Base-by-base conservation (phyloP, 805 yeast genomes). In the Starmerella gropengiesseri region DNA sequence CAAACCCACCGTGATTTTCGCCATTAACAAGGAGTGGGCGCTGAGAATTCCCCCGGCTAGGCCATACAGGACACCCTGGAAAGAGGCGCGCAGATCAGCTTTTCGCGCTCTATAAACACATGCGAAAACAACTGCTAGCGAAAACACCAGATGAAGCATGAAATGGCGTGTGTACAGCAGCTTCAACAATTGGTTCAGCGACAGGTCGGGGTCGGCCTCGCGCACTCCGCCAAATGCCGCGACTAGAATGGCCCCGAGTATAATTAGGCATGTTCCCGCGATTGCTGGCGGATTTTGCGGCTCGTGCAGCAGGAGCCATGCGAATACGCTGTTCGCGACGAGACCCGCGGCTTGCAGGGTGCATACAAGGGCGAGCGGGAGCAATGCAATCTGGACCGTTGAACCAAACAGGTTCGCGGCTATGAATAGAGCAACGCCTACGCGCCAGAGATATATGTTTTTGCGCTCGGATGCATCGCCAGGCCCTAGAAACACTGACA, bases 331-430 rank as follows among this genome's bases (percentile, higher is more conserved):
- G 60, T 86, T 86, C 67, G 86, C 85, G 2, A 85, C 86, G n/a
- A 86, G 67, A 0, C 95, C 94, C 19, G 79, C 75, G 20, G 93
- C 84, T 58, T 85, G 95, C 42, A 85, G 62, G 0, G 95, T 94
- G 19, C 86, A 77, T 45, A 85, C 60, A 2, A 86, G 70, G 33
- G 84, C 78, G 46, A 86, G 64, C 1, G 95, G 95, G 31, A 85
- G 65, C 2, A 94, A 80, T 1, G 91, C 74, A 29, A 86, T 75
- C 61, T 86, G 95, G 21, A 85, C 79, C 16, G 81, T 67, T 2
- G 91, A 79, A 2, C 95, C 95, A 31, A 84, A 63, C 1, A 86
- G 63, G 53, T 85, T 86, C 30, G 94, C 76, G 4, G 73, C 55
- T 20, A 86, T 69, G 57, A 86, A 85, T 33, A 86, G 60, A 4